Base-by-base conservation (phyloP, 148 eudicot species). In the Talinum fruticosum region DNA sequence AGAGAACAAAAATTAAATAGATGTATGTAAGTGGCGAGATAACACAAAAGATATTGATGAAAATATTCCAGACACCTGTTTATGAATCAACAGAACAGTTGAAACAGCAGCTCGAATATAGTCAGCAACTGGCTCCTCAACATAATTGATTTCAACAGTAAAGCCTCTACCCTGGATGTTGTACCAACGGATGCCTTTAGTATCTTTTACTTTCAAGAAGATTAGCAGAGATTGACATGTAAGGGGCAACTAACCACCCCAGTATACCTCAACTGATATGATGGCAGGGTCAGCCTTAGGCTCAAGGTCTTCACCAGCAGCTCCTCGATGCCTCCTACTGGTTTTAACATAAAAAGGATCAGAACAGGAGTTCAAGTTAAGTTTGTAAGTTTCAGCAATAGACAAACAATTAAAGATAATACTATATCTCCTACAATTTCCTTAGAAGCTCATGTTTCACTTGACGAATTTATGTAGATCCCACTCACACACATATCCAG, bases 91-190 rank as follows among this genome's bases (percentile, higher is more conserved):
- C 71, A 89, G 57, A 83, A 96, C 89, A 51, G 99, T 93, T 69
- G 99, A 91, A 84, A 96, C 99, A 79, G 90, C 89, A 71, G 95
- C 90, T 86, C 77, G 98, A 62, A 96, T 82, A 87, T 96, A 96
- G 89, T 96, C 97, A 47, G 95, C 78, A 83, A 93, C 97, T 79
- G 99, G 92, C 66, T 93, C 97, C 82, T 93, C 93, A 65, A 82
- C 85, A 82, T 96, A 93, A 75, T 86, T 90, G 51, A 89, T 76
- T 79, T 91, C 85, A 33, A 96, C 99, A 62, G 87, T 89, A 80
- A 78, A 96, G 73, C 97, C 97, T 87, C 99, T 87, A 71, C 98
- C 99, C 99, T 96, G 91, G 47, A 89, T 37, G 45, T 79, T 64
- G 64, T 62, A 26, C 57, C 47, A 36, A 76, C n/a, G 24, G 61